Conservation (phyloP, 2,329 filamentous ascomycete genomes). For the Zasmidium cellare region DNA sequence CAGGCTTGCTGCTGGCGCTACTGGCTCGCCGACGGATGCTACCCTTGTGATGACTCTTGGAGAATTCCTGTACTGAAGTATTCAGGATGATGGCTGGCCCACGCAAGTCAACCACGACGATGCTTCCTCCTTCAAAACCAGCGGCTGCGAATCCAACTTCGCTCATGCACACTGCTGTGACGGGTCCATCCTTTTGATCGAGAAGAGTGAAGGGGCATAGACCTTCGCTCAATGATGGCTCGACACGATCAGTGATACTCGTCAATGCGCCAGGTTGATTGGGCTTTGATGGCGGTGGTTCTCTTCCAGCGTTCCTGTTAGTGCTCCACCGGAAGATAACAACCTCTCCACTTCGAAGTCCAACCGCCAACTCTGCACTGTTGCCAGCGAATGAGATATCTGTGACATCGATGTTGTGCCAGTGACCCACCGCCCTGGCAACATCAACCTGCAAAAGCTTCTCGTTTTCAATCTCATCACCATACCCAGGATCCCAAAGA, state of each 20-base stretch:
- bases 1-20: constrained; percentile 51
- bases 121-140: constrained; percentile 77
- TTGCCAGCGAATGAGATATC: constrained; percentile 76
- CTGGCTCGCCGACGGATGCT: constrained; percentile 64
- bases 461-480: constrained; percentile 89
- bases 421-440: constrained; percentile 76
- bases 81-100: constrained; percentile 83
- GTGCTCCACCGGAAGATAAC: constrained; percentile 84
- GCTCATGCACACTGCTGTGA: constrained; percentile 79
- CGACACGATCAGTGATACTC: constrained; percentile 71
- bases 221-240: constrained; percentile 74
- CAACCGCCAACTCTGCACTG: constrained; percentile 82
- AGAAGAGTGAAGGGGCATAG: constrained; percentile 78
- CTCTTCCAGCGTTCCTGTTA: constrained; percentile 71
- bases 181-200: constrained; percentile 77
- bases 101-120: constrained; percentile 83
- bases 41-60: constrained; percentile 72
- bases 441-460: constrained; percentile 82
- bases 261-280: constrained; percentile 58
- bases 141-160: constrained; percentile 89
- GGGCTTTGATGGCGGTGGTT: constrained; percentile 53
- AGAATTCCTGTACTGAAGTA: constrained; percentile 69
- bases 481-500: constrained; percentile 89
- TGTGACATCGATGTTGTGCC: constrained; percentile 72
- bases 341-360: constrained; percentile 79